Percentiles rank a stretch among this genome's conserved stretches.
These are phyloP conservation scores for Aquilaria malaccensis DNA, from an alignment of 345 rosid genomes.

Conservation along the genomic window DNA sequence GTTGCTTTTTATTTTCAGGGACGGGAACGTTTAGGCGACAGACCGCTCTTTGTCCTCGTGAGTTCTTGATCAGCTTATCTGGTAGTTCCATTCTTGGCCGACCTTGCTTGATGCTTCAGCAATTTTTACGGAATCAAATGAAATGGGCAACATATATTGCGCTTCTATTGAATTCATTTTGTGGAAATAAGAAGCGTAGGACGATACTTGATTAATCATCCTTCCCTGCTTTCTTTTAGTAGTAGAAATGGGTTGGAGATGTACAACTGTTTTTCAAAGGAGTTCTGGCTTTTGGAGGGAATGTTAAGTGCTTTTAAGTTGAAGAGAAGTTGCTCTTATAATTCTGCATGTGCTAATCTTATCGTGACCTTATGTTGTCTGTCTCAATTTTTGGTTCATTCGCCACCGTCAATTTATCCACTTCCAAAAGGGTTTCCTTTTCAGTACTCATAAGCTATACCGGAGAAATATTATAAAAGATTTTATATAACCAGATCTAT, in stretches of 20 bases:
- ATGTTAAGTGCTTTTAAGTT: too few species aligned
- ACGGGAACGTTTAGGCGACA: conserved; percentile 66
- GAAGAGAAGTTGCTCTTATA: too few species aligned
- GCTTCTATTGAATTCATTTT: background rate
- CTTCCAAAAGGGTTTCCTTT: too few species aligned
- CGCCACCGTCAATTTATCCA: too few species aligned
- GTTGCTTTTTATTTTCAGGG: conserved; percentile 41
- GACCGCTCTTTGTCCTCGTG: conserved; percentile 73
- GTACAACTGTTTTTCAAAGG: background rate
- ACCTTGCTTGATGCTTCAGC: conserved; percentile 11
- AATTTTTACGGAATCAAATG: background rate
- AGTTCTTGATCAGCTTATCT: conserved; percentile 23
- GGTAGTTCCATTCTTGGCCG: conserved; percentile 8
- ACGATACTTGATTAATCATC: background rate
- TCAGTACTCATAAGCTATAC: too few species aligned
- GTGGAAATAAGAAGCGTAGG: conserved; percentile 1
- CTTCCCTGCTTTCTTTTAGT: too few species aligned
- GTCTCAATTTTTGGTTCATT: too few species aligned
- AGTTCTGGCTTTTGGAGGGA: background rate
- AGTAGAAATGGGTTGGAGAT: too few species aligned
- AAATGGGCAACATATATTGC: background rate
- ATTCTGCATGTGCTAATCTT: too few species aligned
- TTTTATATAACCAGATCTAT: too few species aligned
- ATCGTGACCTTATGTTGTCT: too few species aligned
- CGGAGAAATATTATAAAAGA: too few species aligned